Evolutionary conservation across 495 filamentous ascomycete genomes (phyloP).

Genomic region (Penicillium antarcticum): DNA sequence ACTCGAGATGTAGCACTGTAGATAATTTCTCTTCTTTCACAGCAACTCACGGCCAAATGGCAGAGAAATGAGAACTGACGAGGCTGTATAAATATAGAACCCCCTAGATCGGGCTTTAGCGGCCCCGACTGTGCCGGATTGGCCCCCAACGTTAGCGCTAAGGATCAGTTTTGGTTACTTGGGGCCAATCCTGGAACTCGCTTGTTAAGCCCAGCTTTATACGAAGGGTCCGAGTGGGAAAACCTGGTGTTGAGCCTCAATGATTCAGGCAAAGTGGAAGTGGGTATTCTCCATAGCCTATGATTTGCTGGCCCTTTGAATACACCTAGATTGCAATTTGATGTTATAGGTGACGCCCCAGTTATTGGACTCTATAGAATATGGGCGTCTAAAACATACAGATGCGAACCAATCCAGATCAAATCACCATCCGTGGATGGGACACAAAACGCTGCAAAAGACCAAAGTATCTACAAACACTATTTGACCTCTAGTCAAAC

Average conservation of each 20-base stretch:
- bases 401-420: neutral
- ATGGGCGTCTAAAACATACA: constrained; percentile 1
- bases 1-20: no score
- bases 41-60: no score
- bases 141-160: constrained; percentile 1
- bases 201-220: neutral
- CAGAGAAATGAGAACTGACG: neutral
- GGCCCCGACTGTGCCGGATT: neutral
- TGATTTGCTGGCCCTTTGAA: neutral
- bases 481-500: constrained; percentile 40
- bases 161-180: neutral
- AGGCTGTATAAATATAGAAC: constrained; percentile 4
- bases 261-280: neutral
- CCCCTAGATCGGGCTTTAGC: neutral
- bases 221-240: neutral
- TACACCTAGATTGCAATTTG: neutral
- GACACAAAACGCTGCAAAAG: constrained; percentile 14
- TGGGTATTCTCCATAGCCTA: neutral
- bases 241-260: constrained; percentile 2
- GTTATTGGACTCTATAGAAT: neutral
- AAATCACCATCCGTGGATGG: constrained; percentile 4
- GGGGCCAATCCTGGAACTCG: neutral
- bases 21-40: neutral
- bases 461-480: constrained; percentile 15
- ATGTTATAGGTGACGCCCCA: neutral